Percentiles rank a stretch among this genome's conserved stretches.
Conservation (phyloP, 495 filamentous ascomycete species). For the Podospora tetraspora region DNA sequence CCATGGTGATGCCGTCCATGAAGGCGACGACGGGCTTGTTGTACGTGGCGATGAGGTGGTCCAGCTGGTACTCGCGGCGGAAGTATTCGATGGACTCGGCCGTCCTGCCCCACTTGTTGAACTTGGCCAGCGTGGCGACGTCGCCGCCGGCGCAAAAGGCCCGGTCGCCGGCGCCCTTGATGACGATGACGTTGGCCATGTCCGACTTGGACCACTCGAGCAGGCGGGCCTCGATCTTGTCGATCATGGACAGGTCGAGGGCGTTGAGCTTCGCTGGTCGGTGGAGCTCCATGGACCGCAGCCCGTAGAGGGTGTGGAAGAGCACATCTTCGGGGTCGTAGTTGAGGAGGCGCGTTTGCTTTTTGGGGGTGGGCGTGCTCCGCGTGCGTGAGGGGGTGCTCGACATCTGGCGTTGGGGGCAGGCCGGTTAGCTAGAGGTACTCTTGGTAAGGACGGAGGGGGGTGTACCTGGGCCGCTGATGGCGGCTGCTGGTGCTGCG, state of each 20-base stretch:
- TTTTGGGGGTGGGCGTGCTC: background rate
- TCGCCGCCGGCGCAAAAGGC: slow-evolving; percentile 95
- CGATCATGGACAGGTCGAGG: slow-evolving; percentile 86
- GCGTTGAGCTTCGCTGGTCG: slow-evolving; percentile 85
- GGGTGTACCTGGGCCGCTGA: slow-evolving; percentile 37
- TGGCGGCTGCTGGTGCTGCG: slow-evolving; percentile 50
- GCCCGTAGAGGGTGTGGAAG: slow-evolving; percentile 79
- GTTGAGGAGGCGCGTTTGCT: slow-evolving; percentile 38
- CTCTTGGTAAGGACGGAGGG: background rate
- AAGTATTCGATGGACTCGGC: slow-evolving; percentile 85
- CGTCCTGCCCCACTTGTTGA: slow-evolving; percentile 60
- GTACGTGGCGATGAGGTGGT: slow-evolving; percentile 95
- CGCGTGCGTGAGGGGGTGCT: slow-evolving; percentile 25
- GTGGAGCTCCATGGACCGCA: slow-evolving; percentile 92
- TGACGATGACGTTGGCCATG: slow-evolving; percentile 84
- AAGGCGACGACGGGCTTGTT: slow-evolving; percentile 88
- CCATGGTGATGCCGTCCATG: slow-evolving; percentile 98
- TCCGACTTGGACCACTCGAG: slow-evolving; percentile 92
- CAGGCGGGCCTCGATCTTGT: slow-evolving; percentile 82
- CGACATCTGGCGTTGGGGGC: slow-evolving; percentile 50
- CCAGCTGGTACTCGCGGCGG: slow-evolving; percentile 83
- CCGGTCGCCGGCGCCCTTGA: slow-evolving; percentile 78
- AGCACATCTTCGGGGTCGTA: slow-evolving; percentile 88
- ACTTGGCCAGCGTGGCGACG: slow-evolving; percentile 66
- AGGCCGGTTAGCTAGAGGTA: background rate